Base-by-base conservation (phyloP, 305 asterid genomes). In the Fraxinus greggii region DNA sequence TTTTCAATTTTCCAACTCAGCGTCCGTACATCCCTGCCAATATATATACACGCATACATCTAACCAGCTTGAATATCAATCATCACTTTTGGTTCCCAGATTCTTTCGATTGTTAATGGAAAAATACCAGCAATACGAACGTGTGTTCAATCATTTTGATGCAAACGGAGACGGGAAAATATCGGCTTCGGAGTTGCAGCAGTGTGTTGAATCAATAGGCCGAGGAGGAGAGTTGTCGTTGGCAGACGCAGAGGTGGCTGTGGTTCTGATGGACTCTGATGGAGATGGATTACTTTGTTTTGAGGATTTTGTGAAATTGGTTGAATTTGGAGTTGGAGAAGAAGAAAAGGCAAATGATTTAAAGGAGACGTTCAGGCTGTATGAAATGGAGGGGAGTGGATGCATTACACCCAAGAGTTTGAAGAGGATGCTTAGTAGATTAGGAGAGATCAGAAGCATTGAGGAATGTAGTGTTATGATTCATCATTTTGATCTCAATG, bases 361-460 rank as follows among this genome's bases (percentile, higher is more conserved):
- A 81, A 84, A 31, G 79, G 92, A 83, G 81, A 95, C 92, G 63
- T 94, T 94, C 85, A 85, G 82, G 70, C 81, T 94, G 95, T 94
- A 92, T 80, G 95, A 88, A 51, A 51, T 84, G 89, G 90, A 88
- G 74, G 93, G 89, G 10, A 73, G 84, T 80, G 98, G 89, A 7
- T 87, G 87, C 83, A 93, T 93, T 12, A 82, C 90, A 5, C 86
- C 93, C 0, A 67, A 79, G 85, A 90, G 95, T 40, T 86, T 93
- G 88, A 89, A 82, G 83, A 89, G 77, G 76, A 90, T 89, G 96
- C 87, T 93, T 0, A 61, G 82, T 0, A 87, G 80, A 36, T 74
- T 93, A 82, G 96, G 97, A 19, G 87, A 89, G 85, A 83, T 88
- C 3, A 88, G 65, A 56, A 88, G 86, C 3, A 83, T 85, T 1